Conservation (phyloP, 31 red algal species). For the Odonthalia washingtoniensis region DNA sequence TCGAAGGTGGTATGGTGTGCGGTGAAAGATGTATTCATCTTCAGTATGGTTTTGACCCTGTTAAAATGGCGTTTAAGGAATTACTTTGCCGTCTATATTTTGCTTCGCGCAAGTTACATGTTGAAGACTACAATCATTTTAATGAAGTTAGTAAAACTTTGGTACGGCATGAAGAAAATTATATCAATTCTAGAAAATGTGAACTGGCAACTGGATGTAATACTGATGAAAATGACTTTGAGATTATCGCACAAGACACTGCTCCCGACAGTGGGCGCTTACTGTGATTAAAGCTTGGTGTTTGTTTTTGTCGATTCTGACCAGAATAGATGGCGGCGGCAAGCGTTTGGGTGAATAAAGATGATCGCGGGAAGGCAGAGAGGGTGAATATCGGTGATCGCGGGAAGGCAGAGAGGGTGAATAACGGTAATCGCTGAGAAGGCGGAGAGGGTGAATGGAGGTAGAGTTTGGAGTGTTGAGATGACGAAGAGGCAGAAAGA, state of each 20-base stretch:
- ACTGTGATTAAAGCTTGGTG: constrained; percentile 60
- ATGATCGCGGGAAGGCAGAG: no score
- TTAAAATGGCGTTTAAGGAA: constrained; percentile 65
- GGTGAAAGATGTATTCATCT: constrained; percentile 72
- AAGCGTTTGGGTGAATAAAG: no score
- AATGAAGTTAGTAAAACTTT: no score
- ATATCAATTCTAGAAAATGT: constrained; percentile 37
- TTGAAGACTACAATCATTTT: constrained; percentile 14
- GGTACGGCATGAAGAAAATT: constrained; percentile 36
- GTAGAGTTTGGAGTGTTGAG: no score
- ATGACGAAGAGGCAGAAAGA: no score
- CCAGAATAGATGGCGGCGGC: no score
- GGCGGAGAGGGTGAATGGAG: no score
- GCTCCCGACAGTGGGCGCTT: constrained; percentile 55
- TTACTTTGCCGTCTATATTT: constrained; percentile 41
- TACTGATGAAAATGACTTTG: constrained; percentile 72
- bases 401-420: no score
- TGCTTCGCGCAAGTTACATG: constrained; percentile 17
- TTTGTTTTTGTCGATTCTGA: no score
- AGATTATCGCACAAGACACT: constrained; percentile 53
- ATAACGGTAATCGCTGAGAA: no score
- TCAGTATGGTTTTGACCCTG: constrained; percentile 63
- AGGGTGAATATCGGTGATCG: no score
- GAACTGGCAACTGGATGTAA: constrained; percentile 65
- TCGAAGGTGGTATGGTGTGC: constrained; percentile 70